These are phyloP conservation scores for Zopfia rhizophila DNA, from an alignment of 2,329 filamentous ascomycete genomes.

Conservation along the genomic window DNA sequence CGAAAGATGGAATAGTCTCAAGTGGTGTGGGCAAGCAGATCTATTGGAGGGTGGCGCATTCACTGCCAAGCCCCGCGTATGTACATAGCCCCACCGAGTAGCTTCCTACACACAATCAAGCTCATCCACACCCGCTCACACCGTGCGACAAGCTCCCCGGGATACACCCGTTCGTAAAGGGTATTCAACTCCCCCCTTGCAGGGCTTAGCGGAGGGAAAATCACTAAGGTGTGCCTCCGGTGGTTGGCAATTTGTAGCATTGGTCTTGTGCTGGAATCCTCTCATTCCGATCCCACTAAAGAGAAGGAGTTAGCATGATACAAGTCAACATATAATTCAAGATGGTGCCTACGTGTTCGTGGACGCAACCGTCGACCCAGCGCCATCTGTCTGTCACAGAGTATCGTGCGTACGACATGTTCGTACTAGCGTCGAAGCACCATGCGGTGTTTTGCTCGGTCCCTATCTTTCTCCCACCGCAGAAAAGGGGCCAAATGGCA, in stretches of 20 bases:
- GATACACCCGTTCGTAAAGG: too few species aligned
- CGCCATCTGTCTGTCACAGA: slow-evolving; percentile 19
- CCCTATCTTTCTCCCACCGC: slow-evolving; percentile 23
- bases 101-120: too few species aligned
- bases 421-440: slow-evolving; percentile 30
- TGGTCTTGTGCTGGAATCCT: slow-evolving; percentile 20
- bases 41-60: too few species aligned
- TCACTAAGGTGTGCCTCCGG: too few species aligned
- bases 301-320: background rate
- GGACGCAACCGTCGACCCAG: slow-evolving; percentile 23
- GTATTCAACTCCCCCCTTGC: too few species aligned
- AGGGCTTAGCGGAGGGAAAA: too few species aligned
- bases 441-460: slow-evolving; percentile 22
- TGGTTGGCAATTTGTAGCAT: slow-evolving; percentile 25
- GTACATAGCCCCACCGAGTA: too few species aligned
- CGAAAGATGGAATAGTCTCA: too few species aligned
- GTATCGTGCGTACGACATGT: slow-evolving; percentile 30
- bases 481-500: slow-evolving; percentile 30
- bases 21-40: too few species aligned
- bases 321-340: background rate
- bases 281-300: slow-evolving; percentile 16
- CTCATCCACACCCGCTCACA: too few species aligned
- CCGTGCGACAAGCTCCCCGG: too few species aligned
- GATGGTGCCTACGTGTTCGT: slow-evolving; percentile 16
- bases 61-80: too few species aligned